Base-by-base conservation (phyloP, 2,329 filamentous ascomycete species). In the Talaromyces marneffei region DNA sequence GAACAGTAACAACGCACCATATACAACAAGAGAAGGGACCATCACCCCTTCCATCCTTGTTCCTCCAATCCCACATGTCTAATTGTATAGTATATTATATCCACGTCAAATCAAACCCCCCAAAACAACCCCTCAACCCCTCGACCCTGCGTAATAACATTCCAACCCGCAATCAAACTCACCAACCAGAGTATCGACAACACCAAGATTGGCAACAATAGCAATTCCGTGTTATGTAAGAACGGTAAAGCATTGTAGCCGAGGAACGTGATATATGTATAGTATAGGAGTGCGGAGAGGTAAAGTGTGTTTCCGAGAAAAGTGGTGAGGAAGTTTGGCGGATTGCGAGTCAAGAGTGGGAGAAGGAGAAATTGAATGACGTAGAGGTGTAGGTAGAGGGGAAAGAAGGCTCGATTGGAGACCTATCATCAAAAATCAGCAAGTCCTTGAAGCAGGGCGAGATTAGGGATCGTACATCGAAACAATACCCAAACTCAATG, bases 401-500 rank as follows among this genome's bases (percentile, higher is more conserved):
- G 85, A 66, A 88, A 85, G 72, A 87, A 89, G 0, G 86, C 85
- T 39, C 86, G 79, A 40, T 87, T 88, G 0, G 84, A 83, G 20
- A 87, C 81, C 80, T 83, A 64, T 12, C 16, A 18, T 31, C 14
- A 40, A 10, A 27, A 23, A 7, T 29, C 8, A 35, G 33, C 9
- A 35, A n/a, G n/a, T n/a, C n/a, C n/a, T n/a, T n/a, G n/a, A n/a
- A n/a, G n/a, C n/a, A n/a, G n/a, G n/a, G n/a, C n/a, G n/a, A n/a
- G n/a, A n/a, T n/a, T n/a, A n/a, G n/a, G n/a, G n/a, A n/a, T n/a
- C 80, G 70, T 67, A 85, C 86, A 75, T 89, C 86, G 74, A 88
- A 88, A 72, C 86, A 88, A 70, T 89, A 89, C 58, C 86, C 86
- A 74, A 88, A 89, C 69, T 88, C 86, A 64, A 89, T 72, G 63